Base-by-base conservation (phyloP, 2,329 filamentous ascomycete species). In the Penicillium sp. region DNA sequence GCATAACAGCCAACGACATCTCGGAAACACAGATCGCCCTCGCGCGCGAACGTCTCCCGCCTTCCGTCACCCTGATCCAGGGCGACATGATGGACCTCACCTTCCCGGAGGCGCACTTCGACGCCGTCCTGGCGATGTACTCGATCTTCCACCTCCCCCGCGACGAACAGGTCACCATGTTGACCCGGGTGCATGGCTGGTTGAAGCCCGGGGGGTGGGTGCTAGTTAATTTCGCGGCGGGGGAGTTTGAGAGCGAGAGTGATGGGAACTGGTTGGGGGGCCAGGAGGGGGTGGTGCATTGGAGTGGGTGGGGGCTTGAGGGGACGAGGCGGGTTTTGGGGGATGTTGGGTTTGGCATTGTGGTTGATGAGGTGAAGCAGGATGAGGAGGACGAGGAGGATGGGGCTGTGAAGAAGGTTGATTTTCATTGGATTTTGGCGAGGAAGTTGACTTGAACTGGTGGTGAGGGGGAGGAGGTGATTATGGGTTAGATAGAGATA, bases 121-220 rank as follows among this genome's bases (percentile, higher is more conserved):
- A 85, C 58, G 82, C 79, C 4, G 77, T 85, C 1, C 64, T 82
- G 0, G 84, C 73, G 0, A 79, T 86, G 65, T 86, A 84, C 70
- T 83, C 80, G 37, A 69, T 87, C 54, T 81, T 85, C 54, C 84
- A 86, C 63, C 76, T 87, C 5, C 82, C 83, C 1, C 76, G 78
- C 5, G 71, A 72, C 1, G 83, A 86, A 66, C 84, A 86, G 70
- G 70, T 63, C 0, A 69, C 70, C 22, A 74, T 86, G 57, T 63
- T 86, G 22, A 39, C 54, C n/a, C 75, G 78, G 39, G 77, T 85
- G 20, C 63, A 59, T 22, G 64, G 60, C 0, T 87, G 84, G 84
- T 67, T 87, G 39, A 81, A 78, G 63, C 80, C 81, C 0, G 83
- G 82, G 0, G 84, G 84, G 1, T 73, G 73, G 39, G 62, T 86